Evolutionary conservation across 257 asterid species (phyloP), one percentile per base, ranked within the genome.

Genomic region (Oldenlandia corymbosa): DNA sequence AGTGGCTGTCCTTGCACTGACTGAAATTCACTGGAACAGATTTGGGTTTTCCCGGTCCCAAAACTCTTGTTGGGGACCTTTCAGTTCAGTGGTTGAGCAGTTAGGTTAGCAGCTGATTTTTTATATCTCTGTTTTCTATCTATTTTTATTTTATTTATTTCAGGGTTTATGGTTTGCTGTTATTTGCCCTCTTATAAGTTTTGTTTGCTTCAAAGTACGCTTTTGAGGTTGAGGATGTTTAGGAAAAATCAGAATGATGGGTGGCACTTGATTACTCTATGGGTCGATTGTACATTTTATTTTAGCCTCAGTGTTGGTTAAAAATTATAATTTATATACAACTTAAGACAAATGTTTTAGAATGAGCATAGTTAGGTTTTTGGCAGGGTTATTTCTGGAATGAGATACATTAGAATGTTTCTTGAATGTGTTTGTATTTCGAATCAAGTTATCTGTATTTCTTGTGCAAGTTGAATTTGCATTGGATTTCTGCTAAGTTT

Each of bases 21-120:
- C 80, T 59, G 95, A 88, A 78, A 80, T 86, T 80, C 80, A 77
- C 45, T 78, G 76, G 75, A 69, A 74, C 73, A 78, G 45, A 76
- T 79, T 83, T 70, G 76, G 81, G 69, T 73, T 84, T 62, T 43
- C 68, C 28, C 83, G 68, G 71, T 81, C 79, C 62, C 89, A 61
- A 57, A 79, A 81, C 76, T 80, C 96, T 67, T 81, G 77, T 65
- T 84, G 96, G 96, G 86, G 75, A 32, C 74, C 66, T 71, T 64
- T 90, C 51, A 81, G 86, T 60, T 83, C 84, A 56, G 79, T 81
- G 71, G 62, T 80, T 75, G 90, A 90, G 74, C 85, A 71, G 36
- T 82, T 90, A 86, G 98, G 98, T 91, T 69, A 46, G 85, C 63
- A 46, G 64, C 66, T 71, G 60, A 59, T 74, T 58, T 62, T 59